Conservation (phyloP, 768 basidiomycete genomes). For the Rubroboletus satanas region DNA sequence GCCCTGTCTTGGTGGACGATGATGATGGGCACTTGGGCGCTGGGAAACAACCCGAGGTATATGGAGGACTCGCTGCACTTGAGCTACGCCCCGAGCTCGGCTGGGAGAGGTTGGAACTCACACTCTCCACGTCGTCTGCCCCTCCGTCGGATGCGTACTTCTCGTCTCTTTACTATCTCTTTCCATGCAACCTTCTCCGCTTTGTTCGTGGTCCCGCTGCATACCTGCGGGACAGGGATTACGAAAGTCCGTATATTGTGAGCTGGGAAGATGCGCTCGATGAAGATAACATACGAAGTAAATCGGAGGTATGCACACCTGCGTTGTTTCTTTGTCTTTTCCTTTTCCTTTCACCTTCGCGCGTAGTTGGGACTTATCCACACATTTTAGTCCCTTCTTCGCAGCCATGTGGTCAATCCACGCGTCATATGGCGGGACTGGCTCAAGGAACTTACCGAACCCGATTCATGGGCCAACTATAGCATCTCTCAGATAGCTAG, state of each 20-base stretch:
- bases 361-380: neutral
- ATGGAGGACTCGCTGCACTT: slow-evolving; percentile 37
- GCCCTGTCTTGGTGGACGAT: slow-evolving; percentile 37
- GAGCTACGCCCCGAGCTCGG: slow-evolving; percentile 51
- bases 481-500: slow-evolving; percentile 58
- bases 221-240: slow-evolving; percentile 53
- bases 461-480: slow-evolving; percentile 65
- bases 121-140: slow-evolving; percentile 50
- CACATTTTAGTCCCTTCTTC: slow-evolving; percentile 54
- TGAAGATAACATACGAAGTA: slow-evolving; percentile 62
- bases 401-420: slow-evolving; percentile 71
- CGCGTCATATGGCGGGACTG: slow-evolving; percentile 65
- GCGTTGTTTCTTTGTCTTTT: neutral
- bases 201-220: slow-evolving; percentile 68
- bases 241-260: slow-evolving; percentile 59
- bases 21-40: neutral
- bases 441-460: slow-evolving; percentile 56
- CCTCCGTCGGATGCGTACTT: slow-evolving; percentile 69
- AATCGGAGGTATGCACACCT: slow-evolving; percentile 56
- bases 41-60: slow-evolving; percentile 20
- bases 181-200: slow-evolving; percentile 81
- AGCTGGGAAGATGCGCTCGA: slow-evolving; percentile 71
- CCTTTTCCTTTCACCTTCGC: neutral
- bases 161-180: slow-evolving; percentile 82
- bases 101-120: slow-evolving; percentile 65